A percentile compares a stretch with the other conserved stretches of the same genome.
These are phyloP conservation scores for Pinus taeda DNA, from an alignment of 75 land plant genomes.

Conservation along the genomic window DNA sequence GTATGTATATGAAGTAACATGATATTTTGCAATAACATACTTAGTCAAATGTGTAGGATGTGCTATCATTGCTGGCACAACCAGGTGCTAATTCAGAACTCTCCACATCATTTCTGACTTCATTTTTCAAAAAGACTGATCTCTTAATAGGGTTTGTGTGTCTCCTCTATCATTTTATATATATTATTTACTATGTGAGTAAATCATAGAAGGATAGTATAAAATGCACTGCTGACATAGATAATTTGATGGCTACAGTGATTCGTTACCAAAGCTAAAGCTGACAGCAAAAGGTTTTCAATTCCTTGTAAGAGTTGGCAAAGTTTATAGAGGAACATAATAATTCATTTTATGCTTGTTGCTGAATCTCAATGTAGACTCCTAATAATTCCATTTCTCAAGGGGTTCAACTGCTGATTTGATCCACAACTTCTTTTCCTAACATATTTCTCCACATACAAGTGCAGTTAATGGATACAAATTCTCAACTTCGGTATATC, in stretches of 20 bases:
- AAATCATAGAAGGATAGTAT: neutral
- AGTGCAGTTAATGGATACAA: neutral
- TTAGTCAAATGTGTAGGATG: neutral
- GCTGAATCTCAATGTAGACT: neutral
- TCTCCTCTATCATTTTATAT: neutral
- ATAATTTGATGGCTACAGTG: neutral
- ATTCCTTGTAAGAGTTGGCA: constrained; percentile 5
- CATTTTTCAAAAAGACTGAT: neutral
- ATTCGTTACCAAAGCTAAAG: neutral
- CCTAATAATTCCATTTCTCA: neutral
- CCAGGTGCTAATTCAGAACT: neutral
- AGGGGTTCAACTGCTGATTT: neutral
- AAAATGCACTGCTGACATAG: neutral
- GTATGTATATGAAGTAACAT: neutral
- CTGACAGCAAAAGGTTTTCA: constrained; percentile 1
- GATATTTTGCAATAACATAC: neutral
- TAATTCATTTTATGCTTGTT: neutral
- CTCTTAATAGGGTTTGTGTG: neutral
- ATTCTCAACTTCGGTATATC: no score
- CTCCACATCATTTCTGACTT: neutral
- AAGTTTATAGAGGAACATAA: neutral
- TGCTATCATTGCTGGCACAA: neutral
- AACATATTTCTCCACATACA: neutral
- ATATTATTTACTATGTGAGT: neutral
- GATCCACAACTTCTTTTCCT: neutral